Percentiles rank a stretch among this genome's conserved stretches.
phyloP scores from a whole-genome alignment of 2,329 filamentous ascomycete species.

The Talaromyces albobiverticillius region DNA sequence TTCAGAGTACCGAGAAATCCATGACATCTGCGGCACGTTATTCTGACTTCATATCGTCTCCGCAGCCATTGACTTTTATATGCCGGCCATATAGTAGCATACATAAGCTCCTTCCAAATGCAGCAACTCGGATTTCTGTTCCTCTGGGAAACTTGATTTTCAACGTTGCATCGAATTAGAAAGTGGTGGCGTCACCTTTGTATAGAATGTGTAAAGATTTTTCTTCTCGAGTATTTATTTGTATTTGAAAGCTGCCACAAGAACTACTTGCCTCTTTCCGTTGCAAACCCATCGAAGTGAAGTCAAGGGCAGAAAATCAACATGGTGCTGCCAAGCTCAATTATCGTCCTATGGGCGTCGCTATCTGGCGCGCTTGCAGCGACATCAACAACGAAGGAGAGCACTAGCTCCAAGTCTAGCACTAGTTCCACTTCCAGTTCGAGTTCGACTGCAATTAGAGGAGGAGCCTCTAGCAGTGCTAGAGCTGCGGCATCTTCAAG shows the following conservation, averaged over 20 bases:
- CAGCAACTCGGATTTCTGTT: background rate
- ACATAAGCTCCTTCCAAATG: background rate
- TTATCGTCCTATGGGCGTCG: background rate
- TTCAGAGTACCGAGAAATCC: background rate
- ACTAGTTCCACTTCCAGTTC: background rate
- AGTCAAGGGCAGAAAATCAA: background rate
- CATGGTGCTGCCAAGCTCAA: slow-evolving; percentile 7
- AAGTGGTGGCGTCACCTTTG: background rate
- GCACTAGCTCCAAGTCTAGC: no score
- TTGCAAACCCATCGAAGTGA: background rate
- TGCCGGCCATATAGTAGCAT: no score
- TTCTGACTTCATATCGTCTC: background rate
- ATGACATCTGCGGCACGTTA: background rate
- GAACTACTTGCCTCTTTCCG: background rate
- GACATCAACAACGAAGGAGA: no score
- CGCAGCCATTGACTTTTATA: no score
- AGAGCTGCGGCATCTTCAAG: background rate
- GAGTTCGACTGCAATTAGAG: no score
- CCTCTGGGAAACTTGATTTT: background rate
- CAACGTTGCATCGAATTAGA: background rate
- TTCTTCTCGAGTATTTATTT: background rate
- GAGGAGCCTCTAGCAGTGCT: background rate
- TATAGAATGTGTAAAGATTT: background rate
- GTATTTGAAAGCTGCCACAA: background rate
- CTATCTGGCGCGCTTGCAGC: slow-evolving; percentile 1